Evolutionary conservation across 148 eudicot species (phyloP).

Genomic region (Persicaria maculosa): DNA sequence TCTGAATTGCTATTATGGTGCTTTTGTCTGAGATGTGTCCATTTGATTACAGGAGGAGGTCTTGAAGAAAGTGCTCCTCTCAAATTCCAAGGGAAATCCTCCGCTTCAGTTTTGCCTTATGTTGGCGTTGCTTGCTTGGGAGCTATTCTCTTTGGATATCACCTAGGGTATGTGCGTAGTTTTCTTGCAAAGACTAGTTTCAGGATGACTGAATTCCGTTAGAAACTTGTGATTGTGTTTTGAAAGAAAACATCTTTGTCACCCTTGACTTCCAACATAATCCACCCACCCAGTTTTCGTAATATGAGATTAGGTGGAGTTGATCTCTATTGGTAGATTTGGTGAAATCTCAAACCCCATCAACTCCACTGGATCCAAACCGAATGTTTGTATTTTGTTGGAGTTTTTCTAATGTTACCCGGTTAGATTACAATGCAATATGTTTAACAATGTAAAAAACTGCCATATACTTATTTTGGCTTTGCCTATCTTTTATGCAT

Average conservation of each 20-base stretch:
- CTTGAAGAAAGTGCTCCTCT: constrained; percentile 49
- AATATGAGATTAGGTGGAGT: too few relatives aligned
- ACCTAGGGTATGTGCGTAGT: constrained; percentile 65
- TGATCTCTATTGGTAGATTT: too few relatives aligned
- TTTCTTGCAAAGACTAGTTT: not conserved
- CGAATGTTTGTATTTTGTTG: too few relatives aligned
- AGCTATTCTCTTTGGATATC: constrained; percentile 97
- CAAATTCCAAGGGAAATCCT: constrained; percentile 60
- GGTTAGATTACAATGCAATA: not conserved
- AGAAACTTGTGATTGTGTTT: not conserved
- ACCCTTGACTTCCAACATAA: not conserved
- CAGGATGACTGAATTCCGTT: not conserved
- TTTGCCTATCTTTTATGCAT: not conserved
- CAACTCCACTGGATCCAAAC: too few relatives aligned
- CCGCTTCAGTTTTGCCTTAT: constrained; percentile 78
- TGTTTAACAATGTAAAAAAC: not conserved
- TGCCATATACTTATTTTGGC: constrained; percentile 1
- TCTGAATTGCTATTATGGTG: not conserved
- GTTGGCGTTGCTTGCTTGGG: constrained; percentile 98
- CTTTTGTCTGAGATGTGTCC: constrained; percentile 13
- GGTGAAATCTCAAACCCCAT: too few relatives aligned
- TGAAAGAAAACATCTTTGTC: not conserved
- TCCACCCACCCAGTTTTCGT: not conserved
- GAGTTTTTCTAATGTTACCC: too few relatives aligned
- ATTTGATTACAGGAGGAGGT: constrained; percentile 46